phyloP scores from a whole-genome alignment of 1,139 yeast genomes.

The Wickerhamomyces sp. region DNA sequence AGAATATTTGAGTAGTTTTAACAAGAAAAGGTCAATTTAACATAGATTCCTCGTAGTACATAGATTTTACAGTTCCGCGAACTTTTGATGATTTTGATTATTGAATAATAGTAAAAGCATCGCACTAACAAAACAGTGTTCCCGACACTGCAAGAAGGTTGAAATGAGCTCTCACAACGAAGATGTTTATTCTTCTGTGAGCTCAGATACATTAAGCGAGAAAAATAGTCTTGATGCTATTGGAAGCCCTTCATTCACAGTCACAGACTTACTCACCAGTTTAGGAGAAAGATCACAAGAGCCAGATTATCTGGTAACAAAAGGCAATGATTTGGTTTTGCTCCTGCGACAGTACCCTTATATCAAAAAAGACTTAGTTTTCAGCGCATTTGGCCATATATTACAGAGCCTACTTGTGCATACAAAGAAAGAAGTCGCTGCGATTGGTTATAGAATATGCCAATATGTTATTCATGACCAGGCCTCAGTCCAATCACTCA shows the following conservation, averaged over 20 bases:
- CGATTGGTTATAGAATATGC: conserved; percentile 73
- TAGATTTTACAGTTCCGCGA: no score
- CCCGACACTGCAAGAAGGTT: no score
- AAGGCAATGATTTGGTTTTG: conserved; percentile 24
- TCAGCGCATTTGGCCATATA: conserved; percentile 56
- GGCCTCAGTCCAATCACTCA: conserved; percentile 46
- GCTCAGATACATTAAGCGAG: background rate
- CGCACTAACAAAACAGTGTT: no score
- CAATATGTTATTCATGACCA: conserved; percentile 56
- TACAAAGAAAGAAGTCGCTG: conserved; percentile 57
- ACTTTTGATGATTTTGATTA: no score
- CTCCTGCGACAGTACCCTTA: conserved; percentile 41
- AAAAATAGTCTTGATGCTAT: background rate
- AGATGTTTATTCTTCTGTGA: background rate
- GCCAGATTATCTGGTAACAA: conserved; percentile 22
- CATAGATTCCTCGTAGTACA: no score
- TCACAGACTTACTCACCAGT: conserved; percentile 29
- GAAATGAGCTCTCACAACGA: no score
- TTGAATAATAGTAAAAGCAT: no score
- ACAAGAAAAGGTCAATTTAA: no score
- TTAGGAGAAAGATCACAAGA: conserved; percentile 22
- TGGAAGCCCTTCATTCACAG: conserved; percentile 43
- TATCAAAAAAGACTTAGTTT: conserved; percentile 59
- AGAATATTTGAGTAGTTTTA: background rate
- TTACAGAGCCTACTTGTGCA: conserved; percentile 60